Evolutionary conservation across 805 yeast species (phyloP).

Genomic region (Suhomyces tanzawaensis): DNA sequence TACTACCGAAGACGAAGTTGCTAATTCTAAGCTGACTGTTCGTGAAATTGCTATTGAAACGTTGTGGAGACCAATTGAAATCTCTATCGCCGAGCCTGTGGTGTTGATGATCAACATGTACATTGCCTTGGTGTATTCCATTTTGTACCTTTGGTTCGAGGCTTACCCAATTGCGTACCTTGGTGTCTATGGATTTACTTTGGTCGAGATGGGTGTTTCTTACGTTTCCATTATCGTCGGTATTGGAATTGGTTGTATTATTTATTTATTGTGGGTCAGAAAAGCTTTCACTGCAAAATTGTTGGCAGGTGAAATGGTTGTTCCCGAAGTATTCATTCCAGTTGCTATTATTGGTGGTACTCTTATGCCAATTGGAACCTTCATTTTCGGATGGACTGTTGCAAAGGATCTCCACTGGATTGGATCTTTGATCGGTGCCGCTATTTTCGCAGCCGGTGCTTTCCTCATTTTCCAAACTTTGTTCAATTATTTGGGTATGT

Average conservation of each 20-base stretch:
- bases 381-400: conserved; percentile 21
- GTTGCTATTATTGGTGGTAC: conserved; percentile 20
- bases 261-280: conserved; percentile 10
- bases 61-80: conserved; percentile 49
- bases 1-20: conserved; percentile 38
- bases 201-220: conserved; percentile 46
- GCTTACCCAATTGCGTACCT: conserved; percentile 58
- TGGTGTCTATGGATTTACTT: conserved; percentile 44
- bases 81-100: conserved; percentile 54
- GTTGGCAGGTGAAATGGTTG: conserved; percentile 9
- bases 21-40: conserved; percentile 20
- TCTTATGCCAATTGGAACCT: conserved; percentile 19
- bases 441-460: conserved; percentile 19
- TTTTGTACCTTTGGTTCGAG: conserved; percentile 56
- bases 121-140: conserved; percentile 51
- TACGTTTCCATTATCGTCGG: conserved; percentile 50
- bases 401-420: conserved; percentile 19
- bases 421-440: conserved; percentile 20
- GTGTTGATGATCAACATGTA: conserved; percentile 52
- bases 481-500: conserved; percentile 47
- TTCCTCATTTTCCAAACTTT: conserved; percentile 46
- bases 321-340: conserved; percentile 19
- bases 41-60: conserved; percentile 26
- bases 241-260: conserved; percentile 16
- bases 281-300: conserved; percentile 12